phyloP scores from a whole-genome alignment of 2,329 filamentous ascomycete species.

The Pseudocercospora macadamiae region DNA sequence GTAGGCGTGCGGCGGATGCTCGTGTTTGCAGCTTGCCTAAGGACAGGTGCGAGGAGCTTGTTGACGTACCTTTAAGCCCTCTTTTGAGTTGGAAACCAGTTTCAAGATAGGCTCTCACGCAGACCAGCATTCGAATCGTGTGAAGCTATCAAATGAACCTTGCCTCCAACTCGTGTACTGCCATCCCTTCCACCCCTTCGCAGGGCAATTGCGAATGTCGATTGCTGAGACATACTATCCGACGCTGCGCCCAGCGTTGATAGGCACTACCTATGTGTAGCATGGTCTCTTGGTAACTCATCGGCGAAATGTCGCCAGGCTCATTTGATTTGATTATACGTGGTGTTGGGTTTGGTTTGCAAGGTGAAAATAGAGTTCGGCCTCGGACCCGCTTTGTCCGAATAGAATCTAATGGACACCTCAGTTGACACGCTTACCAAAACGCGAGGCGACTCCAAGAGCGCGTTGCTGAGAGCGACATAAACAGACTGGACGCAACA shows the following conservation, averaged over 20 bases:
- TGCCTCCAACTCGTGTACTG: not conserved
- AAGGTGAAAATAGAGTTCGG: not conserved
- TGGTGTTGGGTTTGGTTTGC: no score
- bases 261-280: no score
- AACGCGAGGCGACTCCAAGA: no score
- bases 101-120: not conserved
- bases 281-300: no score
- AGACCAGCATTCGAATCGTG: not conserved
- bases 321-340: no score
- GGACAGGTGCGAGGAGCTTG: not conserved
- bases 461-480: no score
- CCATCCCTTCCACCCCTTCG: not conserved
- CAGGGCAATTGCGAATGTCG: not conserved
- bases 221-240: not conserved
- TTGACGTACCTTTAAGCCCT: not conserved
- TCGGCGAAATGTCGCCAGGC: not conserved
- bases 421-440: no score
- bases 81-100: conserved; percentile 2
- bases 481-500: no score
- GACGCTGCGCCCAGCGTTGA: not conserved
- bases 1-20: not conserved
- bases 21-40: not conserved
- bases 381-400: no score
- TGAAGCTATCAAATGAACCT: not conserved
- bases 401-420: no score